Evolutionary conservation across 1,139 yeast species (phyloP).

Genomic region (Kodamaea anthophila): DNA sequence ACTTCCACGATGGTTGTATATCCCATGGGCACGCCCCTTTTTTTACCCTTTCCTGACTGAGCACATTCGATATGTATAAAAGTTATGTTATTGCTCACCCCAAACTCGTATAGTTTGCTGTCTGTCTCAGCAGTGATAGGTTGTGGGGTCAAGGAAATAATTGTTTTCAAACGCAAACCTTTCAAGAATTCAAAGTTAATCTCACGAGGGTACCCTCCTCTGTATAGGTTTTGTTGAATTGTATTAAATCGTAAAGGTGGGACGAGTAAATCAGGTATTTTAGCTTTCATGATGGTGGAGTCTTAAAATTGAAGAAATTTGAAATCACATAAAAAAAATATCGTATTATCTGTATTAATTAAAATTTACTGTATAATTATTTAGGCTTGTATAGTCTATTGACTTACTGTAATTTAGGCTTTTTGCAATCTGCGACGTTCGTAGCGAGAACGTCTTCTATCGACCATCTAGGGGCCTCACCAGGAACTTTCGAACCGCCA

Average conservation of each 20-base stretch:
- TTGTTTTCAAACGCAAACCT: conserved; percentile 60
- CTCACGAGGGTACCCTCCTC: conserved; percentile 85
- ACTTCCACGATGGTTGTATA: conserved; percentile 55
- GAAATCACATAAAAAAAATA: no score
- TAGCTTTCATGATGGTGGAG: conserved; percentile 14
- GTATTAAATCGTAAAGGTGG: conserved; percentile 80
- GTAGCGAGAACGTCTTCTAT: conserved; percentile 69
- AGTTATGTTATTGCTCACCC: conserved; percentile 39
- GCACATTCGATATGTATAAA: conserved; percentile 64
- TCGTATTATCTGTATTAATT: not conserved
- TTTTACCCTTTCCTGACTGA: conserved; percentile 66
- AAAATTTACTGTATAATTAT: not conserved
- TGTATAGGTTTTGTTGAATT: conserved; percentile 61
- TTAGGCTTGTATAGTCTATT: no score
- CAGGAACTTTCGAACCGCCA: conserved; percentile 53
- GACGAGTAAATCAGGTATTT: conserved; percentile 41
- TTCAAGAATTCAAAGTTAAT: conserved; percentile 68
- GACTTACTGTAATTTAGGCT: conserved; percentile 13
- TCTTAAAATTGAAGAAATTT: no score
- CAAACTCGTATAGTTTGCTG: conserved; percentile 45
- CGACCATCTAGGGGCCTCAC: conserved; percentile 68
- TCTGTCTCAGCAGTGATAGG: conserved; percentile 56
- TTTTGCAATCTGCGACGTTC: conserved; percentile 67
- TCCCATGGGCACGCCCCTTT: conserved; percentile 73
- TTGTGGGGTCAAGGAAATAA: conserved; percentile 74